phyloP scores from a whole-genome alignment of 2,329 filamentous ascomycete species.

The Penicillium sp. region DNA sequence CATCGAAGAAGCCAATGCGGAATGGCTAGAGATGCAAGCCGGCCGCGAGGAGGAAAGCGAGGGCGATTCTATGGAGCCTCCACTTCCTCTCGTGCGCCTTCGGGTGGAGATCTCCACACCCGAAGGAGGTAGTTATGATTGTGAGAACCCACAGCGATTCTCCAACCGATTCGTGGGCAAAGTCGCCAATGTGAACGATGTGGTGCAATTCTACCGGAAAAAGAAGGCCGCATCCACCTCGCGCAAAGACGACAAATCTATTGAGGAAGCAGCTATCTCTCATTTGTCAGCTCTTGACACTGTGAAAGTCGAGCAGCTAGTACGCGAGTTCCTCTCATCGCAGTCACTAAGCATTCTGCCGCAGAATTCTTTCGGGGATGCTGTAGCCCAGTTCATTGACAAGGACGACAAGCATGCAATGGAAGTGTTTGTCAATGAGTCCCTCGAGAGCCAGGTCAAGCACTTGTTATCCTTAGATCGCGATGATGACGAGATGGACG shows the following conservation, averaged over 20 bases:
- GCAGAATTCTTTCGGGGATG: constrained; percentile 87
- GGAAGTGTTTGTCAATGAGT: constrained; percentile 72
- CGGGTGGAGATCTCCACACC: constrained; percentile 86
- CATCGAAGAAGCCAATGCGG: constrained; percentile 75
- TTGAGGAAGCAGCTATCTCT: constrained; percentile 61
- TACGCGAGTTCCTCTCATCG: constrained; percentile 78
- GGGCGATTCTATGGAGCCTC: constrained; percentile 56
- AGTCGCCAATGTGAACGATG: constrained; percentile 90
- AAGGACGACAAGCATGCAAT: constrained; percentile 95
- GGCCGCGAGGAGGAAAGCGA: constrained; percentile 50
- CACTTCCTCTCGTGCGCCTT: constrained; percentile 79
- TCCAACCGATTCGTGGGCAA: constrained; percentile 87
- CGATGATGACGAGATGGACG: constrained; percentile 64
- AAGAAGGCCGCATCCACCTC: constrained; percentile 58
- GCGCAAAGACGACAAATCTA: constrained; percentile 52
- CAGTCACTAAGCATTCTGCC: constrained; percentile 91
- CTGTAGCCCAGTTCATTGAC: constrained; percentile 85
- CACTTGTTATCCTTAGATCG: constrained; percentile 65
- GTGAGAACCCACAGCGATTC: constrained; percentile 93
- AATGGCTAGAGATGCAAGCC: constrained; percentile 77
- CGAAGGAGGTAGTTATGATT: constrained; percentile 80
- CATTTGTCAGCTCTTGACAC: constrained; percentile 63
- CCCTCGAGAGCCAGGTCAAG: constrained; percentile 65
- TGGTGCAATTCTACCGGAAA: constrained; percentile 88
- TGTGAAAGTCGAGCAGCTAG: constrained; percentile 82